Evolutionary conservation across 306 rosid species (phyloP).

Genomic region (Ochetophila trinervis): DNA sequence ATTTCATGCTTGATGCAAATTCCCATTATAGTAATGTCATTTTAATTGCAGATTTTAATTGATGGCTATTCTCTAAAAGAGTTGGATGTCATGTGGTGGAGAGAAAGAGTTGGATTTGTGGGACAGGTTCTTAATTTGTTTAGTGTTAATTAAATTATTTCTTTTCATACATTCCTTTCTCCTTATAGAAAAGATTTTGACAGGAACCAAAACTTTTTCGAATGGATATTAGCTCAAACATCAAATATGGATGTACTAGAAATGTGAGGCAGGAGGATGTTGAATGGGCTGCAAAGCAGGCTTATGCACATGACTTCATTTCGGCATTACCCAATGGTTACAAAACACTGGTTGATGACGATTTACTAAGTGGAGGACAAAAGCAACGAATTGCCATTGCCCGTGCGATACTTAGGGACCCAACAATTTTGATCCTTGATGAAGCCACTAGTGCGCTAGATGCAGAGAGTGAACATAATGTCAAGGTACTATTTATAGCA

Average conservation of each 20-base stretch:
- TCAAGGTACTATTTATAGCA: constrained; percentile 54
- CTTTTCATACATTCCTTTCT: neutral
- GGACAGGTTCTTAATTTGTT: constrained; percentile 69
- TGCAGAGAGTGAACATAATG: constrained; percentile 94
- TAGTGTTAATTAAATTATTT: constrained; percentile 15
- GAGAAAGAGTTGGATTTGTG: constrained; percentile 85
- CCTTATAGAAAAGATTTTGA: constrained; percentile 23
- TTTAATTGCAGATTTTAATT: constrained; percentile 66
- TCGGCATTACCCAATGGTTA: constrained; percentile 80
- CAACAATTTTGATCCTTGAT: constrained; percentile 83
- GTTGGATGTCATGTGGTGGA: constrained; percentile 87
- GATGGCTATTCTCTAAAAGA: constrained; percentile 70
- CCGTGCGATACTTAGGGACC: constrained; percentile 92
- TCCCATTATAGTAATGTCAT: constrained; percentile 1
- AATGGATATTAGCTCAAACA: constrained; percentile 83
- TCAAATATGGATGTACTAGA: constrained; percentile 77
- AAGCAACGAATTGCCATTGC: constrained; percentile 97
- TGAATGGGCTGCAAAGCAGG: constrained; percentile 97
- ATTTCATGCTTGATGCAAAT: neutral
- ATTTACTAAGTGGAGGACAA: constrained; percentile 96
- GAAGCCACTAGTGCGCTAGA: constrained; percentile 97
- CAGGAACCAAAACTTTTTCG: constrained; percentile 95
- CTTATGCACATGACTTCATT: constrained; percentile 88
- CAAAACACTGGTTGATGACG: constrained; percentile 80
- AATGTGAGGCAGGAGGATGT: constrained; percentile 61